phyloP scores from a whole-genome alignment of 129 eudicot genomes.

The Tagetes erecta region DNA sequence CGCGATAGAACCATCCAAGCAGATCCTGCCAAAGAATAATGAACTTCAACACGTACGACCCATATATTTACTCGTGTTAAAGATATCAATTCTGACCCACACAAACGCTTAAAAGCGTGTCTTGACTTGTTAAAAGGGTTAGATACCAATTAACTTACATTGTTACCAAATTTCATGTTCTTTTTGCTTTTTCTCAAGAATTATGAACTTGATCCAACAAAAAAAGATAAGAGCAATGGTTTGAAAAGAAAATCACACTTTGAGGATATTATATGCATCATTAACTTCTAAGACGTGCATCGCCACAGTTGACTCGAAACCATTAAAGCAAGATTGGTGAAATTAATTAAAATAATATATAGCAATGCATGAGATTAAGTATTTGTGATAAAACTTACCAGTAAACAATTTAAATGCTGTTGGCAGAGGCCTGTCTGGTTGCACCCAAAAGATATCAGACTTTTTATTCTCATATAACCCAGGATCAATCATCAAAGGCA shows the following conservation, averaged over 20 bases:
- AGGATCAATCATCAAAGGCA: conserved; percentile 88
- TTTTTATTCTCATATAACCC: conserved; percentile 73
- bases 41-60: background rate
- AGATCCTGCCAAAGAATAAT: conserved; percentile 53
- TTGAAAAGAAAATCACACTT: background rate
- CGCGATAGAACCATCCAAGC: conserved; percentile 94
- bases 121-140: background rate
- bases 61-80: background rate
- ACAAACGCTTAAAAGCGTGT: background rate
- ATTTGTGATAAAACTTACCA: conserved; percentile 47
- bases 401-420: conserved; percentile 85
- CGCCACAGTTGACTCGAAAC: background rate
- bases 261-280: conserved; percentile 7
- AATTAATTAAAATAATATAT: background rate
- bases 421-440: conserved; percentile 67
- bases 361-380: background rate
- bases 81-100: background rate
- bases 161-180: background rate
- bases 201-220: background rate
- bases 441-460: conserved; percentile 77
- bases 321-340: background rate
- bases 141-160: background rate
- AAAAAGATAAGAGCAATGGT: conserved; percentile 2
- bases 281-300: background rate
- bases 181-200: background rate